Evolutionary conservation across 306 rosid species (phyloP).

Genomic region (Quercus mongolica): DNA sequence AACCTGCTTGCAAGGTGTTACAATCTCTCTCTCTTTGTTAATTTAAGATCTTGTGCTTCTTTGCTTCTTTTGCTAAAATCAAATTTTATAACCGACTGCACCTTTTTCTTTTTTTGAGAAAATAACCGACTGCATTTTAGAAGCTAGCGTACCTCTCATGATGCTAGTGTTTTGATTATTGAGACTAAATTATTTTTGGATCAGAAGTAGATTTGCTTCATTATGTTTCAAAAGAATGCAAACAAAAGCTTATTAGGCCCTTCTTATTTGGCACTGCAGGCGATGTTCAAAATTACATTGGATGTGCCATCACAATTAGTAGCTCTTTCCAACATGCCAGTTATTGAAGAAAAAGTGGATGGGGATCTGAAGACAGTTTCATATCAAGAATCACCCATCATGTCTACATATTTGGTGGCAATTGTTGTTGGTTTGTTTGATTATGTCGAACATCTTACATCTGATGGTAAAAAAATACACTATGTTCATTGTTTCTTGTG

Average conservation of each 20-base stretch:
- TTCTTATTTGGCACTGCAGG: slow-evolving; percentile 49
- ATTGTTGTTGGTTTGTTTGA: slow-evolving; percentile 86
- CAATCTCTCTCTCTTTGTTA: slow-evolving; percentile 1
- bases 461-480: slow-evolving; percentile 51
- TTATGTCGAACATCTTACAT: slow-evolving; percentile 79
- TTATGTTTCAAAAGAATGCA: neutral
- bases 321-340: slow-evolving; percentile 97
- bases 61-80: neutral
- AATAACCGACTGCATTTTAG: neutral
- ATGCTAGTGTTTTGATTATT: neutral
- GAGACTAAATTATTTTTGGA: neutral
- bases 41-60: neutral
- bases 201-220: neutral
- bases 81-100: neutral
- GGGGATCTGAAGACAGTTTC: slow-evolving; percentile 64
- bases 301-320: slow-evolving; percentile 73
- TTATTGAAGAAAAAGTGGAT: slow-evolving; percentile 59
- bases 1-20: slow-evolving; percentile 89
- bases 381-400: slow-evolving; percentile 76
- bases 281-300: slow-evolving; percentile 82
- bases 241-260: neutral
- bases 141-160: neutral
- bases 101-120: too few relatives aligned
- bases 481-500: slow-evolving; percentile 1
- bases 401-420: slow-evolving; percentile 94